phyloP scores from a whole-genome alignment of 106 monocot genomes.

The Alisma plantagoaquatica region DNA sequence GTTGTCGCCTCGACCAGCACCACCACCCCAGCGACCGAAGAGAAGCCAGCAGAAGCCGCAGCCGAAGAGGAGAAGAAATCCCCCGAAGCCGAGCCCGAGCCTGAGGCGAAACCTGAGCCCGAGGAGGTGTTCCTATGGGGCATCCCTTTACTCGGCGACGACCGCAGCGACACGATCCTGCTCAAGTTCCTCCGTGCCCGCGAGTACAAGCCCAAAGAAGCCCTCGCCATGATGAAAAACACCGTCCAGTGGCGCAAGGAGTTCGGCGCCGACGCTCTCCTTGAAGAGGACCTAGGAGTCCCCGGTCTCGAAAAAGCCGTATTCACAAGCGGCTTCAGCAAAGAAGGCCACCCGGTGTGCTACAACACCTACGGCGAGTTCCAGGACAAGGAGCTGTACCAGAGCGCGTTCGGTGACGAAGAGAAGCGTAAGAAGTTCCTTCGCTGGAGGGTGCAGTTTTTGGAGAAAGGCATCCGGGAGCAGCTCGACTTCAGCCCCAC shows the following conservation, averaged over 20 bases:
- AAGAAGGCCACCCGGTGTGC: constrained; percentile 69
- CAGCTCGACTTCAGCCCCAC: constrained; percentile 47
- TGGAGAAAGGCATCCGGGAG: constrained; percentile 60
- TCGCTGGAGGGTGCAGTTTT: constrained; percentile 54
- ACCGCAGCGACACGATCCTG: constrained; percentile 48
- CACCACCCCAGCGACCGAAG: too few species aligned
- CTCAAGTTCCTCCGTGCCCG: constrained; percentile 81
- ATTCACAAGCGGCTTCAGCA: constrained; percentile 50
- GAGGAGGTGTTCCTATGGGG: constrained; percentile 41
- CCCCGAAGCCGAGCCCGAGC: constrained; percentile 15
- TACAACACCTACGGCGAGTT: constrained; percentile 58
- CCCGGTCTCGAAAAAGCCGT: constrained; percentile 37
- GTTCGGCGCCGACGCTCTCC: constrained; percentile 24
- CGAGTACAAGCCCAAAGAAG: constrained; percentile 64
- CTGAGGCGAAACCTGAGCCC: not conserved
- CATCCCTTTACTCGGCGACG: constrained; percentile 47
- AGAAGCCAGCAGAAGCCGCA: too few species aligned
- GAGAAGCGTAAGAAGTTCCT: constrained; percentile 49
- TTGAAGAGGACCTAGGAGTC: constrained; percentile 17
- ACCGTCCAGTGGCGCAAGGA: constrained; percentile 59
- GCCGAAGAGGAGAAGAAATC: constrained; percentile 33
- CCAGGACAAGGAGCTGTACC: constrained; percentile 27
- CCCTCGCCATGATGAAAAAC: constrained; percentile 56
- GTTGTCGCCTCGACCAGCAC: too few species aligned
- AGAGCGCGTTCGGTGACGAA: constrained; percentile 39